Conservation (phyloP, 148 eudicot genomes). For the Limonium bicolor region DNA sequence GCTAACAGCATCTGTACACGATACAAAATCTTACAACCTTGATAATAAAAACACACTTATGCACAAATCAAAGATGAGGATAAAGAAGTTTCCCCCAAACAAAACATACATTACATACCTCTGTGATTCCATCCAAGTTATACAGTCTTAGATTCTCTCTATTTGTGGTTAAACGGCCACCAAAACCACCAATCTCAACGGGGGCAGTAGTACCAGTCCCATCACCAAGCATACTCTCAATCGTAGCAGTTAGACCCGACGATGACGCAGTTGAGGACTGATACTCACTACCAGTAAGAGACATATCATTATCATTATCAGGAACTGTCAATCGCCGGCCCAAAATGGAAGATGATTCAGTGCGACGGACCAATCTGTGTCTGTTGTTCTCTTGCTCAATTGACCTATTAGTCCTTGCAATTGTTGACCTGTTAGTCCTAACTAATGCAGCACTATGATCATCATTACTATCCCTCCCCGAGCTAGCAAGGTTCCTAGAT, state of each 20-base stretch:
- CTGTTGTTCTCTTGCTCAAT: neutral
- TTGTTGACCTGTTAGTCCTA: neutral
- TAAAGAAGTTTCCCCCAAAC: too few species aligned
- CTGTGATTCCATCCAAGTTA: neutral
- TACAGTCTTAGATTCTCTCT: neutral
- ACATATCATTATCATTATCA: constrained; percentile 14
- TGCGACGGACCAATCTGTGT: too few species aligned
- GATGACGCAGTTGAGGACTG: constrained; percentile 16
- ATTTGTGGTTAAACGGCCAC: constrained; percentile 17
- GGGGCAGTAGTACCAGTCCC: constrained; percentile 12
- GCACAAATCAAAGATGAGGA: neutral
- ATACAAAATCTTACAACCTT: too few species aligned
- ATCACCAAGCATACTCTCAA: constrained; percentile 16
- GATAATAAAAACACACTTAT: neutral
- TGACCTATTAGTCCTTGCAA: neutral
- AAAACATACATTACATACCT: too few species aligned
- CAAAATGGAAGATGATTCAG: too few species aligned
- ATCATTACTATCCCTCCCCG: constrained; percentile 12
- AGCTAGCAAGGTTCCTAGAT: constrained; percentile 19
- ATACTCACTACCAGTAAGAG: constrained; percentile 13
- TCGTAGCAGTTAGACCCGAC: constrained; percentile 14
- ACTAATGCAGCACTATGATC: neutral
- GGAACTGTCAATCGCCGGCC: too few species aligned
- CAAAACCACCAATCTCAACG: constrained; percentile 23
- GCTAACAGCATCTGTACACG: constrained; percentile 2